Conservation (phyloP, 2,329 filamentous ascomycete species). For the Fusarium sp. region DNA sequence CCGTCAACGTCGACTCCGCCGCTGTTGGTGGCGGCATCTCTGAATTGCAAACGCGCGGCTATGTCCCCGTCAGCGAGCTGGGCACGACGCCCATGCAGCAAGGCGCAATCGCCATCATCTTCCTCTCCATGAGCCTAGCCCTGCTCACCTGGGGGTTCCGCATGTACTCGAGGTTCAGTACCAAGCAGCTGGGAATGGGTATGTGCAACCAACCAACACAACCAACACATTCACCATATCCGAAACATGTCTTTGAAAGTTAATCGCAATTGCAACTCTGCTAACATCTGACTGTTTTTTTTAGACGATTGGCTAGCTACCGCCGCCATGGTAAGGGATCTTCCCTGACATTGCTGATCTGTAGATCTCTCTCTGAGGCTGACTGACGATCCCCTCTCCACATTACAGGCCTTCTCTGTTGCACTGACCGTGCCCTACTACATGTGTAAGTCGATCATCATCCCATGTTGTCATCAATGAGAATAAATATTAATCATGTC, state of each 20-base stretch:
- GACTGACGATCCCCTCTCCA: background rate
- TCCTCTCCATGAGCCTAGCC: conserved; percentile 28
- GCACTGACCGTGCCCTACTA: conserved; percentile 32
- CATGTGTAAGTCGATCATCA: conserved; percentile 22
- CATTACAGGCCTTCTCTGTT: conserved; percentile 26
- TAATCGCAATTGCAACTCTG: background rate
- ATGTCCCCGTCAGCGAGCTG: background rate
- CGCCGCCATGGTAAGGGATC: conserved; percentile 28
- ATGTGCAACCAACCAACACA: background rate
- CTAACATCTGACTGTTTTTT: background rate
- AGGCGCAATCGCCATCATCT: conserved; percentile 34
- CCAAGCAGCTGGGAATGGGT: conserved; percentile 37
- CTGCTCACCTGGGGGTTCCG: conserved; percentile 27
- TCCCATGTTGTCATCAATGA: background rate
- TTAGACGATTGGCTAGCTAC: conserved; percentile 37
- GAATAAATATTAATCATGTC: background rate
- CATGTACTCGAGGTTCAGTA: conserved; percentile 31
- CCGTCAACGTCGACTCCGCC: background rate
- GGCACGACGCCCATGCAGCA: conserved; percentile 32
- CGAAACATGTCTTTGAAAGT: background rate
- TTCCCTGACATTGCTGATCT: background rate
- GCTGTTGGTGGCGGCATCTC: background rate
- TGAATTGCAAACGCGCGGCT: background rate
- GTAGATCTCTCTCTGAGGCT: background rate
- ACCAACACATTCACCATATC: background rate